A percentile compares a stretch with the other conserved stretches of the same genome.
These are phyloP conservation scores for Apiospora marii DNA, from an alignment of 2,329 filamentous ascomycete species.

Conservation along the genomic window DNA sequence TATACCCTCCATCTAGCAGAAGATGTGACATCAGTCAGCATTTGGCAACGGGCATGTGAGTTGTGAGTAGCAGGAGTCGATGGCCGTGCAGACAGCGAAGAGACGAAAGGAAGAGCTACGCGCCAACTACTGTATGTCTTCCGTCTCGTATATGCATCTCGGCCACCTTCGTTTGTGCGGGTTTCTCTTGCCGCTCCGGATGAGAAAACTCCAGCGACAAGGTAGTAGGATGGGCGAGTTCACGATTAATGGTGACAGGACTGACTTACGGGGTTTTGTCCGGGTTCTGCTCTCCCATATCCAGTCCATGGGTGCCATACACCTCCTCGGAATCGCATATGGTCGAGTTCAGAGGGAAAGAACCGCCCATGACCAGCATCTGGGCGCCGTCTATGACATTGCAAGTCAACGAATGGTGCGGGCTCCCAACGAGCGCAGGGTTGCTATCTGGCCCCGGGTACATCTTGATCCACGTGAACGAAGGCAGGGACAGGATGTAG, in stretches of 20 bases:
- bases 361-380: conserved; percentile 70
- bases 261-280: conserved; percentile 44
- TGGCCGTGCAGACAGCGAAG: too few species aligned
- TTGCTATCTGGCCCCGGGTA: conserved; percentile 51
- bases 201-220: neutral
- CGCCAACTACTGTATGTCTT: too few species aligned
- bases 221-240: neutral
- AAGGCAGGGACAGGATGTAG: conserved; percentile 68
- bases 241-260: neutral
- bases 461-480: conserved; percentile 67
- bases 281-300: conserved; percentile 59
- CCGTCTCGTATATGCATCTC: too few species aligned
- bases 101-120: too few species aligned
- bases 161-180: neutral
- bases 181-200: neutral
- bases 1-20: conserved; percentile 56
- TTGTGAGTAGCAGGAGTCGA: neutral
- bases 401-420: conserved; percentile 65
- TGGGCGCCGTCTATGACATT: conserved; percentile 64
- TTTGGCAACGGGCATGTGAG: neutral
- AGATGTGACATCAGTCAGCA: neutral
- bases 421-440: conserved; percentile 41
- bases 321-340: conserved; percentile 60
- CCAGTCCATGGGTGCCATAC: conserved; percentile 64
- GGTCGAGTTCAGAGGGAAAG: conserved; percentile 54